phyloP scores from a whole-genome alignment of 2,329 filamentous ascomycete genomes.

The Raffaelea ambrosiae region DNA sequence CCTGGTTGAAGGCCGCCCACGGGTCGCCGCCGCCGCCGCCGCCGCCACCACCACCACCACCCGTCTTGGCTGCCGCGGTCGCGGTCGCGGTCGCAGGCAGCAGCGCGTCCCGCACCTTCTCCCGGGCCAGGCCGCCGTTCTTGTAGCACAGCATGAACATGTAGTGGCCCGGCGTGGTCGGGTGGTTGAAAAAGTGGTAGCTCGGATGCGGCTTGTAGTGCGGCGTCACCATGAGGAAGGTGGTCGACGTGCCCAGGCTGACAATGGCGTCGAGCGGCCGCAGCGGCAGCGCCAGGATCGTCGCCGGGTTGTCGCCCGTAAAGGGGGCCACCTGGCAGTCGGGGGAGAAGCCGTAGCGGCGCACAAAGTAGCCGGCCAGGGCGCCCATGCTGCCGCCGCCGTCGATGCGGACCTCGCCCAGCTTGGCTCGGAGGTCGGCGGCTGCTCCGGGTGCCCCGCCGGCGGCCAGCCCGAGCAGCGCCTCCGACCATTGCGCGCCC shows the following conservation, averaged over 20 bases:
- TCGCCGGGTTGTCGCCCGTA: slow-evolving; percentile 93
- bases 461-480: slow-evolving; percentile 66
- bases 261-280: slow-evolving; percentile 88
- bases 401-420: slow-evolving; percentile 72
- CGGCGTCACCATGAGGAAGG: slow-evolving; percentile 96
- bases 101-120: slow-evolving; percentile 77
- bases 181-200: slow-evolving; percentile 98
- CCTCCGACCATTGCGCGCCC: slow-evolving; percentile 62
- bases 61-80: no score
- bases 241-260: slow-evolving; percentile 88
- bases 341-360: slow-evolving; percentile 66
- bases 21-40: slow-evolving; percentile 26
- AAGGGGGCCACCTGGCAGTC: slow-evolving; percentile 76
- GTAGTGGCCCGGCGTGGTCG: slow-evolving; percentile 80
- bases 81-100: slow-evolving; percentile 34
- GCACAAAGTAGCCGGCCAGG: slow-evolving; percentile 70
- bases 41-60: no score
- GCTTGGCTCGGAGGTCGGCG: slow-evolving; percentile 61
- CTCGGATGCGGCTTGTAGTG: slow-evolving; percentile 80
- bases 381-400: slow-evolving; percentile 70
- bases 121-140: slow-evolving; percentile 88
- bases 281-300: slow-evolving; percentile 83
- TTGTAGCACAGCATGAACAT: slow-evolving; percentile 99
- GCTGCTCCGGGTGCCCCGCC: slow-evolving; percentile 52
- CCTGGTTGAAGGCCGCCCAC: slow-evolving; percentile 77